phyloP scores from a whole-genome alignment of 2,329 filamentous ascomycete genomes.

The Rhynchosporium graminicola region DNA sequence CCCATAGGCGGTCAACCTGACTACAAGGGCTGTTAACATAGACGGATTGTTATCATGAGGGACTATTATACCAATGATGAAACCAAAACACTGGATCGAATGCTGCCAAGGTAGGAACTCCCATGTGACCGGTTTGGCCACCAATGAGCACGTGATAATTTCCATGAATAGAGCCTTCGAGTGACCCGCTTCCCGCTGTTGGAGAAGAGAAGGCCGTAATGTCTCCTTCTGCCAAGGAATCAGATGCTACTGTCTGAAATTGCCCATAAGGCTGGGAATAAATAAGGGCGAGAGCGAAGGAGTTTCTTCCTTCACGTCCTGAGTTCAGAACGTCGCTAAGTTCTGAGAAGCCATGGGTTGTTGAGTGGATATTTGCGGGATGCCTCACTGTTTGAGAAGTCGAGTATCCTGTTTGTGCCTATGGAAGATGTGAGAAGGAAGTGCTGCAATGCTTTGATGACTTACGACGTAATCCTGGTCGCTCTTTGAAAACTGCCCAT shows the following conservation, averaged over 20 bases:
- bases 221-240: constrained; percentile 1
- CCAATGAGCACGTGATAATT: constrained; percentile 14
- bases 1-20: constrained; percentile 14
- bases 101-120: constrained; percentile 6
- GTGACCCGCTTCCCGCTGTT: constrained; percentile 5
- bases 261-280: constrained; percentile 7
- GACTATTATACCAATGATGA: constrained; percentile 19
- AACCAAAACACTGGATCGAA: constrained; percentile 22
- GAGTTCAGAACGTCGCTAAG: constrained; percentile 6
- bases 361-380: constrained; percentile 6
- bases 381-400: constrained; percentile 10
- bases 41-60: neutral
- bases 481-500: constrained; percentile 3
- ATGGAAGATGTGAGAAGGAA: constrained; percentile 9
- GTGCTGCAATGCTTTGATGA: constrained; percentile 7
- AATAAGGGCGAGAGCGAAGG: neutral
- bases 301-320: constrained; percentile 8
- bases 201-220: constrained; percentile 1
- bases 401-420: constrained; percentile 3
- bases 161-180: constrained; percentile 16
- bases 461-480: constrained; percentile 9
- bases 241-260: constrained; percentile 4
- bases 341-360: constrained; percentile 4
- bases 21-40: constrained; percentile 5
- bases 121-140: constrained; percentile 15